Evolutionary conservation across 176 grass and related monocot species (phyloP), one percentile per base, ranked within the genome.

Genomic region (Microstegium vimineum): DNA sequence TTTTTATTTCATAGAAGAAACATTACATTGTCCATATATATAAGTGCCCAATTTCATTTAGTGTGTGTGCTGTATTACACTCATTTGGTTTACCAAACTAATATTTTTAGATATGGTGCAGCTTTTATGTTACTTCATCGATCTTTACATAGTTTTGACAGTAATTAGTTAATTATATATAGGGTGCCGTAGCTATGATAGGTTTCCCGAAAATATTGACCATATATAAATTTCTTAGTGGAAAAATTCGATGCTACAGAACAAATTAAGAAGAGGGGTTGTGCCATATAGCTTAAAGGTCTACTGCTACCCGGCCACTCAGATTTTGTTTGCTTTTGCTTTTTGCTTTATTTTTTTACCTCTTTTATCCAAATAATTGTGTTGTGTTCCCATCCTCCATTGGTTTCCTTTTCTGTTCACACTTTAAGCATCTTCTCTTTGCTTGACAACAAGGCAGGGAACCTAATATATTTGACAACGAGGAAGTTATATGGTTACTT

Each of bases 371-470:
- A 38, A 20, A 62, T 66, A 30, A 66, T 86, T 84, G 62, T 84
- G 30, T n/a, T 80, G 6, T 89, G 69, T 86, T 82, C 23, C 75
- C 41, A 68, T 92, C 51, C 28, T 87, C 14, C 66, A 81, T 42
- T 35, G 28, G 38, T 69, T 73, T 66, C 51, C 47, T 85, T 83
- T 72, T 87, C 26, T 66, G 31, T 47, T 85, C 27, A 34, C 65
- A 68, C 86, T 92, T 79, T 74, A 83, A 78, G 92, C 90, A 97
- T 94, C 92, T 91, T 67, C 15, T 81, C 92, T 92, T 97, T 97
- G 90, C 94, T 94, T 97, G 78, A 62, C 80, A 30, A 11, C 22
- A 54, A 77, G 93, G 85, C 74, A 67, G 73, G 69, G 85, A 84
- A 69, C 86, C 74, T 83, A 66, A 67, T 84, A 86, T 89, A 81